Conservation (phyloP, 148 eudicot species). For the Cornus florida region DNA sequence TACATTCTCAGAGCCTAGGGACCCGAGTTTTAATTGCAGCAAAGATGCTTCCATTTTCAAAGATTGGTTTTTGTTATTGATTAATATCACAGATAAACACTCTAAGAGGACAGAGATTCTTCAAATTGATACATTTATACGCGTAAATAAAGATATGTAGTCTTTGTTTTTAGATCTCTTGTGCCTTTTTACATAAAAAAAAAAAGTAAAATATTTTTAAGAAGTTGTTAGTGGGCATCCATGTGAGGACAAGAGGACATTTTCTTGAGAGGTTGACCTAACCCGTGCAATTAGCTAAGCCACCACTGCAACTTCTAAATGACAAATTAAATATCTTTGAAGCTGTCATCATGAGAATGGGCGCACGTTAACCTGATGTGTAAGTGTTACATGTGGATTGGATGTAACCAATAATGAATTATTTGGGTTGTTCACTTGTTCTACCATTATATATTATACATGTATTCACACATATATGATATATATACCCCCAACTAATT, state of each 20-base stretch:
- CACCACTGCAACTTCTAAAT: not conserved
- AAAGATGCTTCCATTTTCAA: no score
- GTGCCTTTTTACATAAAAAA: no score
- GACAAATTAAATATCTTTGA: not conserved
- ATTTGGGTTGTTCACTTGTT: not conserved
- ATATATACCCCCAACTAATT: not conserved
- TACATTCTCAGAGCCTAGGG: not conserved
- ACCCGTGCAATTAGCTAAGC: not conserved
- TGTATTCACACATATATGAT: not conserved
- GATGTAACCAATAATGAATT: not conserved
- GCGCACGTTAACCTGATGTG: not conserved
- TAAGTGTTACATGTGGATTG: not conserved
- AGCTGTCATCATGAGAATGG: not conserved
- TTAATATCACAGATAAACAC: no score
- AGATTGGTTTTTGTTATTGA: no score
- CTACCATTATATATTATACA: not conserved
- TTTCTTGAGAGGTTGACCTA: constrained; percentile 2
- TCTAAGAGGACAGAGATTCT: no score
- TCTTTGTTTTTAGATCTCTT: no score
- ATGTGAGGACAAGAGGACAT: not conserved
- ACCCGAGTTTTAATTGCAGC: not conserved
- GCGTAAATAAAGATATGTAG: not conserved
- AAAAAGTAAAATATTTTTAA: not conserved
- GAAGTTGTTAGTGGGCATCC: constrained; percentile 15
- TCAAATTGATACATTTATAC: no score